Evolutionary conservation across 108 stramenopile species (phyloP), one percentile per base, ranked within the genome.

Genomic region (Fistulifera pelliculosa): DNA sequence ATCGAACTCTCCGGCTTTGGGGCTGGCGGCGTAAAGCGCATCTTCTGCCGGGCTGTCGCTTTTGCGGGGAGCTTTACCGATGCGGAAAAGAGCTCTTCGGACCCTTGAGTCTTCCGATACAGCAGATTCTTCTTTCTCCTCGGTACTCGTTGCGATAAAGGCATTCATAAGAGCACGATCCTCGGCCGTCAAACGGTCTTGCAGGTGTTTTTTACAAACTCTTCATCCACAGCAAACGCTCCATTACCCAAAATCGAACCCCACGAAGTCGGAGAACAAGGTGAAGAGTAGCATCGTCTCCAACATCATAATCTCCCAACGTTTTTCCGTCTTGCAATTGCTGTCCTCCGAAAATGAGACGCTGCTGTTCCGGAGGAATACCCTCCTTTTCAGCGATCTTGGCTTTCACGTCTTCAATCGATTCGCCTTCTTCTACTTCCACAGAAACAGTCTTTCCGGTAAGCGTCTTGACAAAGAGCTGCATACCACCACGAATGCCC

Each of bases 361-460:
- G 72, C 59, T 97, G 96, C 65, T 97, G 96, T 52, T 95, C 96
- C 14, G 93, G 74, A 19, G 96, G 96, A 54, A 97, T 94, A 14
- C 96, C 96, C 71, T 97, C 96, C 64, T 94, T 97, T 68, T 97
- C 94, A 11, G 91, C 71, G 62, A 97, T 97, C 61, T 97, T 97
- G 10, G 94, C 90, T 80, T 97, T 97, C 51, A 97, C 87, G 55
- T 92, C 93, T 69, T 97, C 96, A 56, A 97, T 95, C 14, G 90
- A 89, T 75, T 97, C 96, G 23, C 91, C 96, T 56, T 94, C 93
- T 65, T 97, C 96, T 17, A 95, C 92, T 66, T 95, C 96, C 15
- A 97, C 85, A n/a, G 92, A 82, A 11, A 95, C 90, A 13, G 93
- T 95, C 68, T 95, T 97, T 28, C 94, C 94, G 5, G 90, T 92